Conservation (phyloP, 148 eudicot genomes). For the Vaccinium vitisidaea region DNA sequence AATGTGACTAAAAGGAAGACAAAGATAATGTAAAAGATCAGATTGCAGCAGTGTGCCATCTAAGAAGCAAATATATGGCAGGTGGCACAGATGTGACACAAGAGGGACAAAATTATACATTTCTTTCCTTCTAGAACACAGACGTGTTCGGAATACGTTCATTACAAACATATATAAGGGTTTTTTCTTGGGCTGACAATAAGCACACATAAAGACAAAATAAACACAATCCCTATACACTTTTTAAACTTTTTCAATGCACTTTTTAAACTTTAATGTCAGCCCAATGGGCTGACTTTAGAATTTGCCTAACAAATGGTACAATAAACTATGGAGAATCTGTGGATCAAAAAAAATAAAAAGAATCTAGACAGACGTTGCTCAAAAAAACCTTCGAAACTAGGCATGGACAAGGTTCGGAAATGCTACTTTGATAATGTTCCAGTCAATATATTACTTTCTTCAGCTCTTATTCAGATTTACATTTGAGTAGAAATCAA, state of each 20-base stretch:
- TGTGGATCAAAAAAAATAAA: too few relatives aligned
- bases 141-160: neutral
- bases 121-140: neutral
- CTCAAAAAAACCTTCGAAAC: neutral
- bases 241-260: too few relatives aligned
- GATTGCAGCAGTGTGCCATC: neutral
- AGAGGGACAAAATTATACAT: neutral
- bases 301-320: neutral
- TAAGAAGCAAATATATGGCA: neutral
- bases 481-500: neutral
- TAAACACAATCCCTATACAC: too few relatives aligned
- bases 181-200: too few relatives aligned
- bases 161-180: neutral
- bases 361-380: neutral
- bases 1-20: constrained; percentile 35
- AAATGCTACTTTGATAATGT: neutral
- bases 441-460: neutral
- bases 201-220: too few relatives aligned
- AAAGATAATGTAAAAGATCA: neutral
- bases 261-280: too few relatives aligned
- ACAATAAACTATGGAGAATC: neutral
- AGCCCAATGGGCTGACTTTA: too few relatives aligned
- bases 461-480: neutral
- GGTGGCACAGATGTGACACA: neutral
- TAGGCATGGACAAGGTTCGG: neutral